These are phyloP conservation scores for Penicillium sp. DNA, from an alignment of 2,329 filamentous ascomycete species.

Conservation along the genomic window DNA sequence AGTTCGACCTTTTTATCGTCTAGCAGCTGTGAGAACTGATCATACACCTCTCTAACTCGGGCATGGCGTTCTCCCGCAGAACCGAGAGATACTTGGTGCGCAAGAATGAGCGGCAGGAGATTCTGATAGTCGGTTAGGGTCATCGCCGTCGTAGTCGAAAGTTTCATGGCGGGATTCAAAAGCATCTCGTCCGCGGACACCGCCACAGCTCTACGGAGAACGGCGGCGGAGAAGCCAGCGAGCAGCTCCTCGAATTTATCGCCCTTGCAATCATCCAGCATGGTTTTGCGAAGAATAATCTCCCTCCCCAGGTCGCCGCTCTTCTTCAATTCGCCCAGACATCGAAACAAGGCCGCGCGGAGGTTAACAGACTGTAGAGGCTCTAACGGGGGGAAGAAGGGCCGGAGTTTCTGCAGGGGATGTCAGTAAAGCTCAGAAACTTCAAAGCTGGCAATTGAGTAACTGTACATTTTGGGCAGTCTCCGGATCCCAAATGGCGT, in stretches of 20 bases:
- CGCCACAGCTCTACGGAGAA: slow-evolving; percentile 67
- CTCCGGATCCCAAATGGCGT: slow-evolving; percentile 75
- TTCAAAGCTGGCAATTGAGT: not conserved
- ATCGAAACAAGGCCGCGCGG: slow-evolving; percentile 76
- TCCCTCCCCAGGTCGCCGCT: slow-evolving; percentile 78
- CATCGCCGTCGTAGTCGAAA: slow-evolving; percentile 54
- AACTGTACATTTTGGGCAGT: slow-evolving; percentile 66
- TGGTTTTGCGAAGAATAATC: slow-evolving; percentile 80
- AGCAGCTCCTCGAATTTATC: slow-evolving; percentile 86
- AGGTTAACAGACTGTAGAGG: slow-evolving; percentile 89
- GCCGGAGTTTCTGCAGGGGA: slow-evolving; percentile 73
- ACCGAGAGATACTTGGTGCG: slow-evolving; percentile 67
- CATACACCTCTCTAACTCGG: slow-evolving; percentile 57
- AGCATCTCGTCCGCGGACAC: slow-evolving; percentile 39
- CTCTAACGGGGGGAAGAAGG: slow-evolving; percentile 87
- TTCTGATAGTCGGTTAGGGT: slow-evolving; percentile 35
- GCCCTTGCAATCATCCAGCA: slow-evolving; percentile 94
- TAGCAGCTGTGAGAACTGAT: slow-evolving; percentile 64
- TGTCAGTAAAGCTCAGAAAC: slow-evolving; percentile 6
- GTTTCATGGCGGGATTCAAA: slow-evolving; percentile 51
- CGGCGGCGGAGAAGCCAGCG: slow-evolving; percentile 76
- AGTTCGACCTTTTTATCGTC: slow-evolving; percentile 61
- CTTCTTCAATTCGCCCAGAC: slow-evolving; percentile 83
- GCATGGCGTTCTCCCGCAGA: slow-evolving; percentile 59
- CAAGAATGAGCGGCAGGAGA: slow-evolving; percentile 66